Evolutionary conservation across 441 rosid genomes (phyloP), one percentile per base, ranked within the genome.

Genomic region (Francoa sonchifolia): DNA sequence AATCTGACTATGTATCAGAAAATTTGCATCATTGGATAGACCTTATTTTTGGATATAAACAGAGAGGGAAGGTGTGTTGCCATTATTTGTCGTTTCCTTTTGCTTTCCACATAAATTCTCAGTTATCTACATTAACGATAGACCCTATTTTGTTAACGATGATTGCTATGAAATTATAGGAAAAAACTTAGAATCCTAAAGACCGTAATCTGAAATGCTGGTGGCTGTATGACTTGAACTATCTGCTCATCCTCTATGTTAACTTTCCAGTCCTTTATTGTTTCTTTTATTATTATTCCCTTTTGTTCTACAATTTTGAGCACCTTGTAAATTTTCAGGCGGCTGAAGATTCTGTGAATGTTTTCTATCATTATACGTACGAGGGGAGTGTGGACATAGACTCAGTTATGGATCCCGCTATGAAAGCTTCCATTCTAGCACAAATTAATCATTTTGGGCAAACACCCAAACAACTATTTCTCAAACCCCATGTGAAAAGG

Each of bases 1-100:
- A 93, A 66, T 88, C 88, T 16, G 92, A 85, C 61, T 85, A 71
- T 65, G 94, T 85, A 51, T 93, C 99, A 22, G 96, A 88, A 68
- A 88, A 85, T 73, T 68, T 93, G 69, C 97, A 93, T 71, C 86
- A 93, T 20, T 93, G 99, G 99, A 88, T 93, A 62, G 99, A 93
- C 62, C 96, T 93, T 53, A 93, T 93, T 42, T 93, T 93, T 75
- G 99, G 99, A 39, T 68, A 67, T 61, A 88, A 80, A 73, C 99
- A 93, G 75, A 73, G 97, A 61, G 99, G 99, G 47, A 93, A 93
- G 96, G 99, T 93, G 48, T 22, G 19, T 43, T 39, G 26, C 13
- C 37, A 38, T 47, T 50, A 30, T 46, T 37, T 61, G 23, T 26
- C 37, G 19, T 4, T 38, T 12, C 39, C 29, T 20, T 3, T 21